These are phyloP conservation scores for Kurtzmaniella quercitrusa DNA, from an alignment of 1,139 yeast genomes.

Conservation along the genomic window DNA sequence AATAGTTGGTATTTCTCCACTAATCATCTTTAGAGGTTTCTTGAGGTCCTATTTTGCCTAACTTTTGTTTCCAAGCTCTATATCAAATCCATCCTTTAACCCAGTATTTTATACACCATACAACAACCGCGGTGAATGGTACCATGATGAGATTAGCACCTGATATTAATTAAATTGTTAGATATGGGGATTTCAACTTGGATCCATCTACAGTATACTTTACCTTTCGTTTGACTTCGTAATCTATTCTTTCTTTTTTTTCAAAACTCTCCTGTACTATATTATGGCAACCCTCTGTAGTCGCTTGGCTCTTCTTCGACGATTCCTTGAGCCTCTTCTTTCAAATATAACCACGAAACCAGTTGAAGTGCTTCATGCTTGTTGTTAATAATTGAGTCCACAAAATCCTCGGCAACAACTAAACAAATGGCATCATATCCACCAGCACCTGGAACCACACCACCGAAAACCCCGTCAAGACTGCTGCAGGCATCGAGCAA, in stretches of 20 bases:
- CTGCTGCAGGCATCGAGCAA: constrained; percentile 59
- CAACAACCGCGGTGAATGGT: too few species aligned
- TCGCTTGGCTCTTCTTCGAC: constrained; percentile 28
- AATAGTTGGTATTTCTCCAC: too few species aligned
- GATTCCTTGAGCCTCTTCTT: constrained; percentile 58
- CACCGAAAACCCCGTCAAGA: constrained; percentile 78
- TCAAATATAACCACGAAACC: constrained; percentile 63
- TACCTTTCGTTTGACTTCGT: not conserved
- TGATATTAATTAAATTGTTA: too few species aligned
- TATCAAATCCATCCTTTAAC: too few species aligned
- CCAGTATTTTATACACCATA: too few species aligned
- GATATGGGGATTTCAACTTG: too few species aligned
- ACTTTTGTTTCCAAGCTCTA: too few species aligned
- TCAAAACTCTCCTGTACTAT: not conserved
- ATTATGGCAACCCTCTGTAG: constrained; percentile 13
- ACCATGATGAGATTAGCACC: too few species aligned
- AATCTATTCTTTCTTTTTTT: not conserved
- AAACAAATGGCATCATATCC: constrained; percentile 91
- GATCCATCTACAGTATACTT: not conserved
- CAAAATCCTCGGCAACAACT: constrained; percentile 50
- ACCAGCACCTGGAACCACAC: constrained; percentile 98
- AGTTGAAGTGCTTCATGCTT: constrained; percentile 25
- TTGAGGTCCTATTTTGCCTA: too few species aligned
- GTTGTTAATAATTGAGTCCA: constrained; percentile 36
- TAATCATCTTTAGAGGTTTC: too few species aligned